phyloP scores from a whole-genome alignment of 345 rosid species.

The Brassica juncea region DNA sequence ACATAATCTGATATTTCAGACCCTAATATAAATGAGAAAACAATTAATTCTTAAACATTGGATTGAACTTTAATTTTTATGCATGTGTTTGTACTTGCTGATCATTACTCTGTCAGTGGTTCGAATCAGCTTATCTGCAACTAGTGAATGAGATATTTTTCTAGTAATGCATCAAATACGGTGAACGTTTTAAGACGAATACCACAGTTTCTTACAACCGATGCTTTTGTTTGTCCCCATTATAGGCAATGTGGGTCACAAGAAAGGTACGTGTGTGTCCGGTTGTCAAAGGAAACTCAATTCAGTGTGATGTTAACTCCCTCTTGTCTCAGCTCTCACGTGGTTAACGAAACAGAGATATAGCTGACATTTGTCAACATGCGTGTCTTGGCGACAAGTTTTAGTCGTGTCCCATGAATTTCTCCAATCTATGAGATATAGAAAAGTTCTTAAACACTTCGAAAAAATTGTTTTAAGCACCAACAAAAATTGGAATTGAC shows the following conservation, averaged over 20 bases:
- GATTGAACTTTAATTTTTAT: too few species aligned
- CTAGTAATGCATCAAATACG: slow-evolving; percentile 13
- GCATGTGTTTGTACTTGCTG: too few species aligned
- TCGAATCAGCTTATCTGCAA: neutral
- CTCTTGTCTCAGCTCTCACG: slow-evolving; percentile 24
- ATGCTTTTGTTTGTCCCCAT: neutral
- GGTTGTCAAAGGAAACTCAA: slow-evolving; percentile 11
- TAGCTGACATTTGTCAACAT: slow-evolving; percentile 27
- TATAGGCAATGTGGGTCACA: slow-evolving; percentile 10
- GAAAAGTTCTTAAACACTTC: slow-evolving; percentile 25
- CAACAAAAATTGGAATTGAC: slow-evolving; percentile 7
- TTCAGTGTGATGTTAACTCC: neutral
- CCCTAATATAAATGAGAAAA: neutral
- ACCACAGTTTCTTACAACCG: neutral
- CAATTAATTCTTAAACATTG: too few species aligned
- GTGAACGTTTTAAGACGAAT: neutral
- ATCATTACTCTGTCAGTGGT: neutral
- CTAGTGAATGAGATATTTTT: neutral
- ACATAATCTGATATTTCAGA: neutral
- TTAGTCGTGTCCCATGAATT: slow-evolving; percentile 15
- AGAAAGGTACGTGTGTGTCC: slow-evolving; percentile 20
- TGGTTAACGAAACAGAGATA: slow-evolving; percentile 19
- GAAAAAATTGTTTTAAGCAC: slow-evolving; percentile 21
- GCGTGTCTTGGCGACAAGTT: slow-evolving; percentile 14
- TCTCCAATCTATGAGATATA: slow-evolving; percentile 14